These are phyloP conservation scores for Chiua sp. DNA, from an alignment of 1,284 basidiomycete species.

Conservation along the genomic window DNA sequence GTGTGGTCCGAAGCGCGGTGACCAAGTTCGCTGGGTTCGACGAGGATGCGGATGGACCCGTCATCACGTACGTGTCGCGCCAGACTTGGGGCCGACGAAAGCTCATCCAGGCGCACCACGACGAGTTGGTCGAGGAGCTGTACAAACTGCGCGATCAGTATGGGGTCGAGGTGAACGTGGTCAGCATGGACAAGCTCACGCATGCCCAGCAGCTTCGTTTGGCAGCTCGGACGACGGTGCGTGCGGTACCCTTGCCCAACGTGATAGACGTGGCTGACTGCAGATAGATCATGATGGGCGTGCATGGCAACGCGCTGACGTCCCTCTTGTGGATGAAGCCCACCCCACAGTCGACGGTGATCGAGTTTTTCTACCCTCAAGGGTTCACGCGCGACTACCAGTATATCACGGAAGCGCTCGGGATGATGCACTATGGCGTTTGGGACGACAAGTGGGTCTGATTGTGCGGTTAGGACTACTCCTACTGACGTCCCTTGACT, in stretches of 20 bases:
- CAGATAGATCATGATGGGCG: slow-evolving; percentile 89
- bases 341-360: slow-evolving; percentile 73
- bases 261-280: too few species aligned
- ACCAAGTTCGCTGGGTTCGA: slow-evolving; percentile 71
- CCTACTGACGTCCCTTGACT: not conserved
- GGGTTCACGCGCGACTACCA: slow-evolving; percentile 91
- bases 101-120: slow-evolving; percentile 68
- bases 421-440: slow-evolving; percentile 87
- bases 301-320: slow-evolving; percentile 88
- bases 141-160: slow-evolving; percentile 69
- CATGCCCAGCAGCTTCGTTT: slow-evolving; percentile 79
- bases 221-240: slow-evolving; percentile 80
- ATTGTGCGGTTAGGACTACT: not conserved
- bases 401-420: slow-evolving; percentile 78
- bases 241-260: too few species aligned
- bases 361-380: slow-evolving; percentile 88
- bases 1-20: slow-evolving; percentile 73
- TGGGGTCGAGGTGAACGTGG: slow-evolving; percentile 86
- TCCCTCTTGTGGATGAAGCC: slow-evolving; percentile 88
- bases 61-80: slow-evolving; percentile 88
- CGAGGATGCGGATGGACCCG: slow-evolving; percentile 50
- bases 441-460: slow-evolving; percentile 65
- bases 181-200: slow-evolving; percentile 80
- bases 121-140: slow-evolving; percentile 65
- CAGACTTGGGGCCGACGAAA: slow-evolving; percentile 87